These are phyloP conservation scores for Haplosporangium sp. DNA, from an alignment of 371 early-diverging fungal genomes.

Conservation along the genomic window DNA sequence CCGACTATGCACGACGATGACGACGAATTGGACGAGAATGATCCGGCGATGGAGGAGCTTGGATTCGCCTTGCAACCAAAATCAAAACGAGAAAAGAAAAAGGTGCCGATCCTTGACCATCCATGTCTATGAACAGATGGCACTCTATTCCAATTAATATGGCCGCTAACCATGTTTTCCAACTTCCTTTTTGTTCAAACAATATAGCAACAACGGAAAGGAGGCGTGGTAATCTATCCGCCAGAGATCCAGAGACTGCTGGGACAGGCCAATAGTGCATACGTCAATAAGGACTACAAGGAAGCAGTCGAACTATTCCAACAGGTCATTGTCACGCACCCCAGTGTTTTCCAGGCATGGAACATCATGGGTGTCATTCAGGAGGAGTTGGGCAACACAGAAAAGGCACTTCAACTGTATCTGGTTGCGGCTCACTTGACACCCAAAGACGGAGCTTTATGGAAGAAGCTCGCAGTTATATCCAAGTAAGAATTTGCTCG, in stretches of 20 bases:
- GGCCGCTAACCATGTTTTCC: no score
- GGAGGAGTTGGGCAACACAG: conserved; percentile 84
- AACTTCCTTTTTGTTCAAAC: conserved; percentile 1
- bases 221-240: conserved; percentile 48
- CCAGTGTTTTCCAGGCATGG: conserved; percentile 85
- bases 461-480: conserved; percentile 87
- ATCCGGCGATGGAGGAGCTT: conserved; percentile 48
- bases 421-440: conserved; percentile 93
- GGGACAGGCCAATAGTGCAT: conserved; percentile 80
- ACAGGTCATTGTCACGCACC: conserved; percentile 78
- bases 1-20: conserved; percentile 26
- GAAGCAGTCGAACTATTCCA: conserved; percentile 77
- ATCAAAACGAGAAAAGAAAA: conserved; percentile 31
- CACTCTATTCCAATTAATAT: conserved; percentile 25
- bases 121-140: no score
- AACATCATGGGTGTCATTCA: conserved; percentile 90
- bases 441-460: conserved; percentile 78
- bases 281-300: conserved; percentile 73
- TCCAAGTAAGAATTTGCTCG: conserved; percentile 65
- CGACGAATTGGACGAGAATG: conserved; percentile 41
- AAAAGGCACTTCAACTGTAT: conserved; percentile 81
- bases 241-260: conserved; percentile 69
- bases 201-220: conserved; percentile 54
- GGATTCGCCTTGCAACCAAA: conserved; percentile 42
- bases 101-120: conserved; percentile 5